Percentiles rank a stretch among this genome's conserved stretches.
These are phyloP conservation scores for Umbilicus rupestris DNA, from an alignment of 164 flowering plant species.

Conservation along the genomic window DNA sequence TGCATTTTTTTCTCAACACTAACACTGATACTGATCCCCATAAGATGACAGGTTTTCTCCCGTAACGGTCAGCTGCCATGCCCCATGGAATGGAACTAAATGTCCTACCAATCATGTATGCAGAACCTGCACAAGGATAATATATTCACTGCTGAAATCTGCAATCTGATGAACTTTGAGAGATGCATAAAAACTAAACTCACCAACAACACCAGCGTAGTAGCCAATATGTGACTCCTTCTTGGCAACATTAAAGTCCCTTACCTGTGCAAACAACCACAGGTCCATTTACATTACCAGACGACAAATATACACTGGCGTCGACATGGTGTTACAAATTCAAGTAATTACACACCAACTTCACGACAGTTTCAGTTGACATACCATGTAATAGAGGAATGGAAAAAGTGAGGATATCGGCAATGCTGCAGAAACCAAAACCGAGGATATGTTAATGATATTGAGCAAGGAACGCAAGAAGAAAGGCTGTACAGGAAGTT, in stretches of 20 bases:
- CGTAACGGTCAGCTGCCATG: not conserved
- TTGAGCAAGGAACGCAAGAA: too few species aligned
- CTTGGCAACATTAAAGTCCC: not conserved
- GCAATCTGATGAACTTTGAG: not conserved
- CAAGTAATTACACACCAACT: not conserved
- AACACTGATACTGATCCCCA: not conserved
- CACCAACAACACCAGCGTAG: not conserved
- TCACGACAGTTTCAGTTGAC: not conserved
- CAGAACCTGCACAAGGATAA: not conserved
- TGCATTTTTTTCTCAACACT: not conserved
- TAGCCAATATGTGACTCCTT: not conserved
- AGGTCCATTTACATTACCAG: not conserved
- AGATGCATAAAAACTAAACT: not conserved
- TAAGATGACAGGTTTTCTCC: not conserved
- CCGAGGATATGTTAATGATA: too few species aligned
- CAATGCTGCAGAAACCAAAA: not conserved
- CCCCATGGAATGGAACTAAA: constrained; percentile 2
- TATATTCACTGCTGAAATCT: not conserved
- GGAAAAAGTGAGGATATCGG: constrained; percentile 1
- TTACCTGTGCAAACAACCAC: not conserved
- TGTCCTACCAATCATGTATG: not conserved
- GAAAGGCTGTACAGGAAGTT: too few species aligned
- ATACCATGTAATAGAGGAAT: constrained; percentile 4
- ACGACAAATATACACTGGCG: not conserved
- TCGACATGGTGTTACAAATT: not conserved